Conservation (phyloP, 495 filamentous ascomycete genomes). For the Aspergillus sclerotiicarbonarius region DNA sequence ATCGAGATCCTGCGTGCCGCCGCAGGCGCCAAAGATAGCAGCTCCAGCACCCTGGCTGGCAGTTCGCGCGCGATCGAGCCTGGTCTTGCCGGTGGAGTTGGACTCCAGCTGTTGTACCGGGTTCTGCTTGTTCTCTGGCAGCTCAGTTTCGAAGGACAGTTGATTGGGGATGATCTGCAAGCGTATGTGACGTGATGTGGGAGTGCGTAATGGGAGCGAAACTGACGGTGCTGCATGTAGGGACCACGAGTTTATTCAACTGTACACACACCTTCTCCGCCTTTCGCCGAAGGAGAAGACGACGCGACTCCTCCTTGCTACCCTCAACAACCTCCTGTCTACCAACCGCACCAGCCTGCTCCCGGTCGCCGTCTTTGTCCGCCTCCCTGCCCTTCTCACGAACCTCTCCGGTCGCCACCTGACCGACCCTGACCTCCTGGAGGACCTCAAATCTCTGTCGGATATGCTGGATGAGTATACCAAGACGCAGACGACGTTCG, state of each 20-base stretch:
- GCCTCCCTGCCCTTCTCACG: slow-evolving; percentile 75
- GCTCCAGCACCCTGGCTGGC: slow-evolving; percentile 65
- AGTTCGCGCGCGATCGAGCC: slow-evolving; percentile 62
- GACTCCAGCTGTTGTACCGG: slow-evolving; percentile 91
- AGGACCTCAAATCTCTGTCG: slow-evolving; percentile 73
- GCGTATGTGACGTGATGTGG: slow-evolving; percentile 53
- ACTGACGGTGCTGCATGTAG: slow-evolving; percentile 41
- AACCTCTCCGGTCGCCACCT: slow-evolving; percentile 81
- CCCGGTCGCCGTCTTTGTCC: slow-evolving; percentile 75
- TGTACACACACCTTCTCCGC: slow-evolving; percentile 85
- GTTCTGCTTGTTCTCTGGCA: slow-evolving; percentile 93
- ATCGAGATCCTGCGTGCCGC: slow-evolving; percentile 80
- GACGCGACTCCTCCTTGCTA: slow-evolving; percentile 84
- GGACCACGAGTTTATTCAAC: slow-evolving; percentile 86
- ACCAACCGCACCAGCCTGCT: slow-evolving; percentile 74
- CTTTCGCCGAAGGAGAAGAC: slow-evolving; percentile 98
- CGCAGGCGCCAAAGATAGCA: slow-evolving; percentile 66
- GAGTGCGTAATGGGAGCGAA: neutral
- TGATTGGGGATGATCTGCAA: slow-evolving; percentile 83
- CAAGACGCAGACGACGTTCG: slow-evolving; percentile 94
- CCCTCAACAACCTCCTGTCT: slow-evolving; percentile 77
- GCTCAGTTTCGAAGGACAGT: slow-evolving; percentile 82
- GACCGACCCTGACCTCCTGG: slow-evolving; percentile 82
- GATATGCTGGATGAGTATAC: slow-evolving; percentile 90
- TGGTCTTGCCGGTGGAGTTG: slow-evolving; percentile 74